These are phyloP conservation scores for Ceriops decandra DNA, from an alignment of 345 rosid species.

Conservation along the genomic window DNA sequence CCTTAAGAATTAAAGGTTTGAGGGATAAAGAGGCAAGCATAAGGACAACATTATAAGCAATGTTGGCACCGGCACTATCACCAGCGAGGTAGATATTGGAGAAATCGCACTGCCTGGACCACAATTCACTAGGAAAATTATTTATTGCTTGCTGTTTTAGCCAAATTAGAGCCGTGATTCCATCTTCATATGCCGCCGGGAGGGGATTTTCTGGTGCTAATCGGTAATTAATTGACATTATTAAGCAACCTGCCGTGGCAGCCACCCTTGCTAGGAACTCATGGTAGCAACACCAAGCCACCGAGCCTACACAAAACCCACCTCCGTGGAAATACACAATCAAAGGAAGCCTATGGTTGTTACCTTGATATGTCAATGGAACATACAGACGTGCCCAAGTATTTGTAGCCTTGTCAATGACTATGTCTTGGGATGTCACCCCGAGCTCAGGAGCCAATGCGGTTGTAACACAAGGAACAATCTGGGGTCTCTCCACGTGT, in stretches of 20 bases:
- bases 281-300: constrained; percentile 26
- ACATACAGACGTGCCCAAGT: constrained; percentile 66
- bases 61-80: constrained; percentile 28
- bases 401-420: constrained; percentile 47
- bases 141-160: constrained; percentile 39
- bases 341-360: constrained; percentile 16
- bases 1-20: constrained; percentile 10
- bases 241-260: constrained; percentile 7
- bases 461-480: constrained; percentile 46
- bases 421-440: constrained; percentile 45
- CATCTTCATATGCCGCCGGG: constrained; percentile 25
- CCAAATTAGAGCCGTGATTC: constrained; percentile 53
- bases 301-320: constrained; percentile 25
- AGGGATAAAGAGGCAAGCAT: not conserved
- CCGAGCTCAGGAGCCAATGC: constrained; percentile 41
- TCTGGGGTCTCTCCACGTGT: constrained; percentile 50
- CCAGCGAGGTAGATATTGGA: constrained; percentile 11
- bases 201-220: constrained; percentile 29
- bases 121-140: constrained; percentile 5
- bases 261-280: constrained; percentile 21
- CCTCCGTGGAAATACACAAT: constrained; percentile 31
- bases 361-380: constrained; percentile 27
- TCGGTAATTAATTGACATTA: constrained; percentile 27
- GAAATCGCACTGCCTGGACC: constrained; percentile 18
- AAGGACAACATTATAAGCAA: constrained; percentile 14